Percentiles rank a stretch among this genome's conserved stretches.
These are phyloP conservation scores for Saccharum hybrid DNA, from an alignment of 202 grass and related monocot genomes.

Conservation along the genomic window DNA sequence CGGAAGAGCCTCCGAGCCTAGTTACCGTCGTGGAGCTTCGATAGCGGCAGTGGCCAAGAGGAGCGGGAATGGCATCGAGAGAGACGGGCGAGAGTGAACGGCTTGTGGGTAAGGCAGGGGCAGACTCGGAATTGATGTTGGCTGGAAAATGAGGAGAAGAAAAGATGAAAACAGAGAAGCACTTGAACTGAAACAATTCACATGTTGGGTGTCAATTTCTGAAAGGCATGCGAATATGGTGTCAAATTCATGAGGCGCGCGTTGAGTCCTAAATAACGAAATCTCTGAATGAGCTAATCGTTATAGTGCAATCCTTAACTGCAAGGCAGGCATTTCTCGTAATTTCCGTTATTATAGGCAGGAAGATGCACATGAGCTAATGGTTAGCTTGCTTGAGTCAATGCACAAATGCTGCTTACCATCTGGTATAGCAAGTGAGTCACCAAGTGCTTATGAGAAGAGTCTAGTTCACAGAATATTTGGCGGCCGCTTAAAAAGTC, in stretches of 20 bases:
- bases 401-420: conserved; percentile 99
- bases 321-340: conserved; percentile 77
- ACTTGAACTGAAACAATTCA: background rate
- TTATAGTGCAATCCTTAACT: conserved; percentile 52
- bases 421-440: conserved; percentile 85
- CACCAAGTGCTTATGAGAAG: conserved; percentile 87
- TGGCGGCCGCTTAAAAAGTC: conserved; percentile 86
- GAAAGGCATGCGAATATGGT: background rate
- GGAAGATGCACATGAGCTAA: conserved; percentile 97
- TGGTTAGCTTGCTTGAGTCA: conserved; percentile 96
- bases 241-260: background rate
- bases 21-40: too few species aligned
- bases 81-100: too few species aligned
- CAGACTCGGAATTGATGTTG: too few species aligned
- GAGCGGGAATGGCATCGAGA: too few species aligned
- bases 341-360: conserved; percentile 90
- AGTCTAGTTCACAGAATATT: conserved; percentile 98
- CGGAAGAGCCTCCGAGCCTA: too few species aligned
- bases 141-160: too few species aligned
- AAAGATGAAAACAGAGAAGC: background rate
- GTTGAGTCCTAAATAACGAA: background rate
- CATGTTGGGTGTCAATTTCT: background rate
- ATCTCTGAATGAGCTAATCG: background rate
- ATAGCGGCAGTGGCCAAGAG: too few species aligned
- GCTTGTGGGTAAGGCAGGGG: too few species aligned